Base-by-base conservation (phyloP, 192 early-diverging fungal genomes). In the Thamnidium elegans region DNA sequence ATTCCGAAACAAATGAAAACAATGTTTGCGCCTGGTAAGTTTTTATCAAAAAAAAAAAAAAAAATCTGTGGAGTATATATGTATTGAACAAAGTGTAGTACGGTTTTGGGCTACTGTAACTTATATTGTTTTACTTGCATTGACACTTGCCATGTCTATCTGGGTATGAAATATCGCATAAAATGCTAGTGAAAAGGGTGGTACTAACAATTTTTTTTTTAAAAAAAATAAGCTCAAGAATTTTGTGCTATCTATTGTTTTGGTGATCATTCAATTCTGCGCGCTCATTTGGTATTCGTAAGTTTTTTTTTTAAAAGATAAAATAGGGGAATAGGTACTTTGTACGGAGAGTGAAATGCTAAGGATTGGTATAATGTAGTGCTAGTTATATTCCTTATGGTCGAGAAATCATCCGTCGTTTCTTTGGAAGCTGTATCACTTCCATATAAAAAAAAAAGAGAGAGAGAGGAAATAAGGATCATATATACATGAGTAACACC, bases 331-430 rank as follows among this genome's bases (percentile, higher is more conserved):
- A n/a, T n/a, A n/a, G n/a, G n/a, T 30, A 15, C 13, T 21, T 59
- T 47, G n/a, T n/a, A n/a, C n/a, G n/a, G 26, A 26, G 26, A 26
- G 26, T 26, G 3, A 2, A 26, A 1, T 26, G 26, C 26, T 26
- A 26, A 26, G 3, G 26, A 26, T 26, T 26, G 26, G 26, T 26
- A 26, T 26, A 26, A 26, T 87, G 72, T 64, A 87, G 86, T 10
- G 86, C 92, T 13, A 90, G 86, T 67, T 98, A 98, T 75, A 93
- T 98, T 77, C 96, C 96, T 7, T 98, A 92, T 66, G 93, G 92
- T 6, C 86, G 87, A 31, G 72, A 73, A 61, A 63, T 73, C 13
- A 73, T 73, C 46, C 72, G 72, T 34, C 62, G 47, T 26, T 67
- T 73, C 48, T 73, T 73, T 63, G 72, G 72, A 47, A 61, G 45